Percentiles rank a stretch among this genome's conserved stretches.
Evolutionary conservation across 306 rosid species (phyloP).

Genomic region (Gastrolobium villosum): DNA sequence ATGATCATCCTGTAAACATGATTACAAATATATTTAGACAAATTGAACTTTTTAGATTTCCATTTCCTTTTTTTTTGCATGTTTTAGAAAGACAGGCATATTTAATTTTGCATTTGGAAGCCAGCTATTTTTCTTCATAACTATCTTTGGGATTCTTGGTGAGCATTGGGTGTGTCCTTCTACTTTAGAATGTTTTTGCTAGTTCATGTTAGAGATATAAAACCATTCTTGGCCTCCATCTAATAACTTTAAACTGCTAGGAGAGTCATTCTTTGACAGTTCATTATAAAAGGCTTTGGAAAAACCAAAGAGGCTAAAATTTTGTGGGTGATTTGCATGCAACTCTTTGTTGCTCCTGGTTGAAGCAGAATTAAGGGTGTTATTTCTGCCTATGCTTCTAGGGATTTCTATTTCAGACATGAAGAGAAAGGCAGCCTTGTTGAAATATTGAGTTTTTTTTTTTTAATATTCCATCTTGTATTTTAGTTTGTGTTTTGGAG

Average conservation of each 20-base stretch:
- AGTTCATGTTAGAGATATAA: conserved; percentile 7
- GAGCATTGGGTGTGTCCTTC: background rate
- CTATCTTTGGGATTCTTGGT: background rate
- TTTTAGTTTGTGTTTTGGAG: background rate
- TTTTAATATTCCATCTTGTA: conserved; percentile 1
- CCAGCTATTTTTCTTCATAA: background rate
- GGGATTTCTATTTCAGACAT: conserved; percentile 15
- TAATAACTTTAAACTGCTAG: background rate
- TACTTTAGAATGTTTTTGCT: background rate
- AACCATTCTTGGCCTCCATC: background rate
- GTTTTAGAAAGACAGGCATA: conserved; percentile 1
- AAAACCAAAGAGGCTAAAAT: conserved; percentile 11
- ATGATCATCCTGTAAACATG: conserved; percentile 63
- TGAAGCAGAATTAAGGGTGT: conserved; percentile 16
- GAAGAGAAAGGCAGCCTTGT: conserved; percentile 4
- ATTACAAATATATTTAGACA: conserved; percentile 18
- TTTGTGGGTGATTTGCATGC: background rate
- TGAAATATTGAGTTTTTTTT: background rate
- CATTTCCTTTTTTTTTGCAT: conserved; percentile 21
- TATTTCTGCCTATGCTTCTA: conserved; percentile 1
- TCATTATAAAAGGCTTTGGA: conserved; percentile 11
- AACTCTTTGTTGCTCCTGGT: background rate
- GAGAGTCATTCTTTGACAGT: background rate
- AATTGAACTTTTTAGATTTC: background rate
- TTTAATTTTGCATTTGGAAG: background rate